Percentiles rank a stretch among this genome's conserved stretches.
Evolutionary conservation across 129 eudicot genomes (phyloP).

Genomic region (Gnaphalium uliginosum): DNA sequence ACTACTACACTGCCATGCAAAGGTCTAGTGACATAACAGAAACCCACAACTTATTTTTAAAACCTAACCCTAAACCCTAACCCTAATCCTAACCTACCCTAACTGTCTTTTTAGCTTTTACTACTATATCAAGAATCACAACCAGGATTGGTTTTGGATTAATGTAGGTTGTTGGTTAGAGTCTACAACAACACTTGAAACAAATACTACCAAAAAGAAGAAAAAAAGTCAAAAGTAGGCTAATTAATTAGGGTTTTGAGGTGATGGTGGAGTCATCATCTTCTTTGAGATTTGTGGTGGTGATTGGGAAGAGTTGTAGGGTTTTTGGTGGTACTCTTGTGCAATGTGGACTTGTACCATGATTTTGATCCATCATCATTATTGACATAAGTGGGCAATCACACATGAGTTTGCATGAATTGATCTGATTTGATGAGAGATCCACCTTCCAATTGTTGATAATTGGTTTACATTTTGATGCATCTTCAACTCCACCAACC

Average conservation of each 20-base stretch:
- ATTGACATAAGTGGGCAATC: slow-evolving; percentile 43
- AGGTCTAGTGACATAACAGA: slow-evolving; percentile 40
- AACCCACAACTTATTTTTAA: slow-evolving; percentile 36
- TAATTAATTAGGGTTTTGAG: slow-evolving; percentile 26
- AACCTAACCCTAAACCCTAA: slow-evolving; percentile 10
- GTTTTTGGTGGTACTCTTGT: slow-evolving; percentile 64
- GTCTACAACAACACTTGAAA: not conserved
- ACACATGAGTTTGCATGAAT: slow-evolving; percentile 29
- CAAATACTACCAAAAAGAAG: not conserved
- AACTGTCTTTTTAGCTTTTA: slow-evolving; percentile 25
- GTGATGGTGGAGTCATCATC: slow-evolving; percentile 29
- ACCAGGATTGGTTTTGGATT: slow-evolving; percentile 23
- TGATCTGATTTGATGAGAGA: slow-evolving; percentile 23
- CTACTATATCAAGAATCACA: slow-evolving; percentile 19
- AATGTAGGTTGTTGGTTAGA: not conserved
- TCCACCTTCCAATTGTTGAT: slow-evolving; percentile 39
- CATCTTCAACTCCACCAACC: slow-evolving; percentile 38
- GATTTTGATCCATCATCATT: slow-evolving; percentile 41
- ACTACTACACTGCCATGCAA: slow-evolving; percentile 33
- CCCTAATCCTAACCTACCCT: slow-evolving; percentile 15
- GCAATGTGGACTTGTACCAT: slow-evolving; percentile 32
- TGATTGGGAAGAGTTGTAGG: slow-evolving; percentile 78
- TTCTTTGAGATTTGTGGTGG: slow-evolving; percentile 40
- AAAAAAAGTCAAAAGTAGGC: slow-evolving; percentile 10
- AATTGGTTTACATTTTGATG: slow-evolving; percentile 23